Percentiles rank a stretch among this genome's conserved stretches.
phyloP scores from a whole-genome alignment of 2,329 filamentous ascomycete genomes.

The Diaporthe sp. region DNA sequence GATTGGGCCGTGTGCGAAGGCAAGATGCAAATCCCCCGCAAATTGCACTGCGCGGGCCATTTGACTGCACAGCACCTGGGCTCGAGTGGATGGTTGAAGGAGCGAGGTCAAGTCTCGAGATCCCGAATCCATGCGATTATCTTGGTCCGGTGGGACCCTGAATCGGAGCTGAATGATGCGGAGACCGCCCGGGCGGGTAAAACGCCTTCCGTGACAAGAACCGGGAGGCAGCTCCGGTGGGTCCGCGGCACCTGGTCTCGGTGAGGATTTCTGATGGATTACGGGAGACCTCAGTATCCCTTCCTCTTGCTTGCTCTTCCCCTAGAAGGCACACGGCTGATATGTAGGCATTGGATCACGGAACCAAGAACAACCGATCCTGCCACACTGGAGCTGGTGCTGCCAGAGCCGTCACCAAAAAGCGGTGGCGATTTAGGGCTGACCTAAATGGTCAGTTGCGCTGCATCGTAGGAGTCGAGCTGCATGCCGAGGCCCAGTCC shows the following conservation, averaged over 20 bases:
- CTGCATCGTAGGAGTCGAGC: conserved; percentile 30
- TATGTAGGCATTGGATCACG: not conserved
- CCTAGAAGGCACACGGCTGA: not conserved
- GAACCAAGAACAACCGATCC: not conserved
- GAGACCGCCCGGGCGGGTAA: not conserved
- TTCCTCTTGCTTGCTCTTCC: not conserved
- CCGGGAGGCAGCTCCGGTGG: conserved; percentile 23
- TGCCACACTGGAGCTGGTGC: conserved; percentile 3
- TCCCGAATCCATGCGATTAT: not conserved
- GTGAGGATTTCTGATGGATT: conserved; percentile 10
- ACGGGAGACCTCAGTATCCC: conserved; percentile 9
- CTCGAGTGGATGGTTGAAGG: not conserved
- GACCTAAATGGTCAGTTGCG: conserved; percentile 1
- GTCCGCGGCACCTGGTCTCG: not conserved
- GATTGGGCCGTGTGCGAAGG: conserved; percentile 39
- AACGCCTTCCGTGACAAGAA: conserved; percentile 13
- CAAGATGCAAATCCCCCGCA: conserved; percentile 23
- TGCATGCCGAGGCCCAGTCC: conserved; percentile 9
- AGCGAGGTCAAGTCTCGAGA: not conserved
- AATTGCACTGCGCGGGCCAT: conserved; percentile 6
- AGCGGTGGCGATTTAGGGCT: conserved; percentile 41
- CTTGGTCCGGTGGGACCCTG: conserved; percentile 19
- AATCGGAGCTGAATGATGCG: conserved; percentile 19
- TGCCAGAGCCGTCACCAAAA: conserved; percentile 15
- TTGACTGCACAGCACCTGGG: not conserved